Evolutionary conservation across 1,139 yeast species (phyloP).

Genomic region (Saccharomycopsis crataegensis): DNA sequence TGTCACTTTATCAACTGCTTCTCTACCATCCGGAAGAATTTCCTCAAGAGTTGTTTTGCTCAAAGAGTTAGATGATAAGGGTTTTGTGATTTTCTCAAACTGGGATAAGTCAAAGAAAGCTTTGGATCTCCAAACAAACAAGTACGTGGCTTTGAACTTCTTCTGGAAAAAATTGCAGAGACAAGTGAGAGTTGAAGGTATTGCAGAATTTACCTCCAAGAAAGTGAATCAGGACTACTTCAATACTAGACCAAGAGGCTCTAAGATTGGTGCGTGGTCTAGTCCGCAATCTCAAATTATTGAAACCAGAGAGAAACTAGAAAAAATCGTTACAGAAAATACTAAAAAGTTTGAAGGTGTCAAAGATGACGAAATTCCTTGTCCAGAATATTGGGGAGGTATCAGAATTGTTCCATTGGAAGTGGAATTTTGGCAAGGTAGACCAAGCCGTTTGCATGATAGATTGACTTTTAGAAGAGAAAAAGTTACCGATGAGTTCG

Average conservation of each 20-base stretch:
- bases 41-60: constrained; percentile 77
- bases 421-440: constrained; percentile 97
- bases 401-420: constrained; percentile 79
- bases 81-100: constrained; percentile 85
- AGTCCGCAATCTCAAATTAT: constrained; percentile 75
- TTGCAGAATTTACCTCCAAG: constrained; percentile 62
- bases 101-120: constrained; percentile 85
- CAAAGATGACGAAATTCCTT: constrained; percentile 58
- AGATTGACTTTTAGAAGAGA: constrained; percentile 69
- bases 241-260: constrained; percentile 83
- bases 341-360: constrained; percentile 53
- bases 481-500: constrained; percentile 47
- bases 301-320: constrained; percentile 52
- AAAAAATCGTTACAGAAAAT: constrained; percentile 39
- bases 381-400: constrained; percentile 97
- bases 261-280: constrained; percentile 96
- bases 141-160: constrained; percentile 77
- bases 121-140: constrained; percentile 60
- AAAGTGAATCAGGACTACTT: constrained; percentile 75
- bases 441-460: constrained; percentile 85
- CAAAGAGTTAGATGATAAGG: constrained; percentile 80
- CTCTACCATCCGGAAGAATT: constrained; percentile 80
- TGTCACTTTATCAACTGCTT: constrained; percentile 74
- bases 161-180: constrained; percentile 90
- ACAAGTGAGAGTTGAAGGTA: constrained; percentile 89